A percentile compares a stretch with the other conserved stretches of the same genome.
Conservation (phyloP, 192 early-diverging fungal species). For the Ambispora gerdemannii region DNA sequence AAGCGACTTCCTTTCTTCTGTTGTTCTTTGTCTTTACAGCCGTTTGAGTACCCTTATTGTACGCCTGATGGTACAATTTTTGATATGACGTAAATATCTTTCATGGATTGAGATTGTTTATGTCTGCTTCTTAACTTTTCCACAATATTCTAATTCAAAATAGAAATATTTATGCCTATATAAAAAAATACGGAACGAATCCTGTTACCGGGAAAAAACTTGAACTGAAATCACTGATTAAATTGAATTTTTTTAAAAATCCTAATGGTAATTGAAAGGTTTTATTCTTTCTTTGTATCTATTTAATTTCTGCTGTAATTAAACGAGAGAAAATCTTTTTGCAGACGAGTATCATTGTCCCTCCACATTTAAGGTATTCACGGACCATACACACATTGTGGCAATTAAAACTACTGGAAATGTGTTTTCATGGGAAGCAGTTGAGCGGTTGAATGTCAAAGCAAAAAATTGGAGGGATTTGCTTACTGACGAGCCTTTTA, state of each 20-base stretch:
- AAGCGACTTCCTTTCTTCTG: conserved; percentile 78
- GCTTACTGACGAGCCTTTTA: conserved; percentile 84
- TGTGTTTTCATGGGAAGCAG: conserved; percentile 81
- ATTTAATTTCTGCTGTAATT: neutral
- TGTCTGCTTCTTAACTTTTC: neutral
- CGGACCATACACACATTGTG: conserved; percentile 80
- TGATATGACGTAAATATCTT: conserved; percentile 60
- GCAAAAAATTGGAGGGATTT: conserved; percentile 84
- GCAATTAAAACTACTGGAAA: conserved; percentile 83
- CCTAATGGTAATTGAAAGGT: conserved; percentile 43
- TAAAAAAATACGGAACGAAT: conserved; percentile 76
- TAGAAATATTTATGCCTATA: conserved; percentile 74
- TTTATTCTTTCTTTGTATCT: neutral
- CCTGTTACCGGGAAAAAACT: conserved; percentile 83
- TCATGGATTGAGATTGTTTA: neutral
- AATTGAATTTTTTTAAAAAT: conserved; percentile 81
- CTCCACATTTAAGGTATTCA: conserved; percentile 86
- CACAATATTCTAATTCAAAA: neutral
- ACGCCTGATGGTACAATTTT: conserved; percentile 84
- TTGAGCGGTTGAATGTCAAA: conserved; percentile 85
- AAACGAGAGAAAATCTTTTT: neutral
- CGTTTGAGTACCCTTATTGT: conserved; percentile 83
- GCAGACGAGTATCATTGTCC: conserved; percentile 81
- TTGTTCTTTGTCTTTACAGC: conserved; percentile 88
- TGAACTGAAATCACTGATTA: conserved; percentile 66